Evolutionary conservation across 2,329 filamentous ascomycete genomes (phyloP).

Genomic region (Diaporthe caulivora): DNA sequence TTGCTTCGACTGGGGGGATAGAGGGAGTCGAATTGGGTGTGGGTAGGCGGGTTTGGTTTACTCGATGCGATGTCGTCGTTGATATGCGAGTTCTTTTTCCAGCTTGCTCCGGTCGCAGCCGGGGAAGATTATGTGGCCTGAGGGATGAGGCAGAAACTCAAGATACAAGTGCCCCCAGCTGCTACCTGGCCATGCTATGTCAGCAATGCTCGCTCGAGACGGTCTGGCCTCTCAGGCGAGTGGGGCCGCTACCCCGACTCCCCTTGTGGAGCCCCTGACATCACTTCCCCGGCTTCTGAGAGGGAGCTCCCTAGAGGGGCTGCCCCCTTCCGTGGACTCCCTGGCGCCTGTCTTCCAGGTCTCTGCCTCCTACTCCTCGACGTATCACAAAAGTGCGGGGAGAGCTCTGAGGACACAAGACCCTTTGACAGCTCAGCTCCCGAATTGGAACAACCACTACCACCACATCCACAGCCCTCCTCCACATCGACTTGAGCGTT

Average conservation of each 20-base stretch:
- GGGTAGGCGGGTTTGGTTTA: slow-evolving; percentile 47
- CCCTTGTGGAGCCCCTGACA: slow-evolving; percentile 27
- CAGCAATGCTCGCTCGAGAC: slow-evolving; percentile 1
- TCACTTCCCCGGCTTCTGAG: slow-evolving; percentile 40
- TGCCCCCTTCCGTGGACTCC: background rate
- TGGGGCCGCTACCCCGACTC: background rate
- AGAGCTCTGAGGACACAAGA: slow-evolving; percentile 26
- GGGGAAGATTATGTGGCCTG: slow-evolving; percentile 32
- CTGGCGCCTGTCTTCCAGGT: background rate
- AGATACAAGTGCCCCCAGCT: background rate
- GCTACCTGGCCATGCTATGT: slow-evolving; percentile 34
- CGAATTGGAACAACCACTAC: slow-evolving; percentile 25
- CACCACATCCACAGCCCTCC: slow-evolving; percentile 4
- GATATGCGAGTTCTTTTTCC: slow-evolving; percentile 48
- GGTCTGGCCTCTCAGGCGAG: background rate
- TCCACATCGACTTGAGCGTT: slow-evolving; percentile 4
- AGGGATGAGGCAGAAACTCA: slow-evolving; percentile 39
- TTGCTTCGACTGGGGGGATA: slow-evolving; percentile 51
- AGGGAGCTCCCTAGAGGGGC: slow-evolving; percentile 1
- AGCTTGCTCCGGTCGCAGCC: slow-evolving; percentile 39
- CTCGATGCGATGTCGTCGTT: slow-evolving; percentile 37
- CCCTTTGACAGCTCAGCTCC: slow-evolving; percentile 23
- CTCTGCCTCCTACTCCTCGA: slow-evolving; percentile 6
- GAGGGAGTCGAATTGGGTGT: slow-evolving; percentile 49
- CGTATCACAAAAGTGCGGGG: slow-evolving; percentile 37